phyloP scores from a whole-genome alignment of 345 rosid genomes.

The Limnanthes douglasii region DNA sequence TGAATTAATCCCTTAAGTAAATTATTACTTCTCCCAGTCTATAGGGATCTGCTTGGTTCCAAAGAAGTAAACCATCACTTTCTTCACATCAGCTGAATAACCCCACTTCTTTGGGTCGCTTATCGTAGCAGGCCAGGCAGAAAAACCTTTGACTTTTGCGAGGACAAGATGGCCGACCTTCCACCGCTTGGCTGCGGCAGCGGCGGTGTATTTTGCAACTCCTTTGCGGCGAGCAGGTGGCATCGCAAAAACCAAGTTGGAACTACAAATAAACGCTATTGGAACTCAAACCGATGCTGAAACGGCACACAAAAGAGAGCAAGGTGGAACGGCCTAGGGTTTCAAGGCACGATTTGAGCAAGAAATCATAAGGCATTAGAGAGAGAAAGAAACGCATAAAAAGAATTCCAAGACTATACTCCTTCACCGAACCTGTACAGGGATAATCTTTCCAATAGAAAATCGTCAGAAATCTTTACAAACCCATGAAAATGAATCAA shows the following conservation, averaged over 20 bases:
- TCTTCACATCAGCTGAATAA: slow-evolving; percentile 71
- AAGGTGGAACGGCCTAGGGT: slow-evolving; percentile 29
- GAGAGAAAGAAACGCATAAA: no score
- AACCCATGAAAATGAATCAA: no score
- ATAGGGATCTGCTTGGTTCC: slow-evolving; percentile 98
- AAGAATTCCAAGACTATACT: no score
- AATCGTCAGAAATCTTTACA: no score
- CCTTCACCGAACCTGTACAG: no score
- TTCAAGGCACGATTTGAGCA: no score
- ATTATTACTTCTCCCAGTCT: no score
- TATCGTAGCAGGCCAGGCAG: slow-evolving; percentile 99
- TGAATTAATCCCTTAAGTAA: no score
- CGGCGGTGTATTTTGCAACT: slow-evolving; percentile 60
- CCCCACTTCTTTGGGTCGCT: slow-evolving; percentile 98
- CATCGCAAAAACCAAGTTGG: slow-evolving; percentile 23
- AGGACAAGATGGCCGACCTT: slow-evolving; percentile 99
- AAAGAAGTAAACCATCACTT: slow-evolving; percentile 85
- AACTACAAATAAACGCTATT: slow-evolving; percentile 3
- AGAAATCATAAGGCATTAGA: no score
- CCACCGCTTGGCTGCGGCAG: slow-evolving; percentile 83
- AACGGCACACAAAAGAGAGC: slow-evolving; percentile 23
- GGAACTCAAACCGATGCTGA: slow-evolving; percentile 13
- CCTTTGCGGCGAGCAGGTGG: slow-evolving; percentile 80
- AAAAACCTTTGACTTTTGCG: slow-evolving; percentile 93
- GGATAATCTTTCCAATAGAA: no score